Conservation (phyloP, 192 early-diverging fungal species). For the Backusella westeae region DNA sequence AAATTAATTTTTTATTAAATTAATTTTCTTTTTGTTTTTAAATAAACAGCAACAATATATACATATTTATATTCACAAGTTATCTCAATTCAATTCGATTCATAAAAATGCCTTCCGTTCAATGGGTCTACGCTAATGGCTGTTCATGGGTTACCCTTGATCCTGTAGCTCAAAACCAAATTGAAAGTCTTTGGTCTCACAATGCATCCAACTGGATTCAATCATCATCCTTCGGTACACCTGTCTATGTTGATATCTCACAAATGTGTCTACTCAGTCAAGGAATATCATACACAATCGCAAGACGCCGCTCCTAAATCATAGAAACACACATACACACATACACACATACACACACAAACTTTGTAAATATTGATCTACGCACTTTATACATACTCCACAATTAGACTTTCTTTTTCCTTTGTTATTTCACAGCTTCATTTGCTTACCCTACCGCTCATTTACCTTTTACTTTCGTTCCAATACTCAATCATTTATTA, state of each 20-base stretch:
- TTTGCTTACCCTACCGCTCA: no score
- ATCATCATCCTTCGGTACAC: not conserved
- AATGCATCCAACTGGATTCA: slow-evolving; percentile 1
- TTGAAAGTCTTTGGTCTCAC: not conserved
- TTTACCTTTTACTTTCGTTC: no score
- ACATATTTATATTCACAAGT: not conserved
- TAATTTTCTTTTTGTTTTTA: not conserved
- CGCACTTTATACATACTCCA: not conserved
- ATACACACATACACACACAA: no score
- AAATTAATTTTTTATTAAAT: no score
- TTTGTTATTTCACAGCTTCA: no score
- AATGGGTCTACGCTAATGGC: slow-evolving; percentile 17
- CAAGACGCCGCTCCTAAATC: not conserved
- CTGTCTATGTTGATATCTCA: slow-evolving; percentile 4
- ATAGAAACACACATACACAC: not conserved
- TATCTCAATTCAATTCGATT: not conserved
- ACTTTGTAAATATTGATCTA: not conserved
- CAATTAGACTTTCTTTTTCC: not conserved
- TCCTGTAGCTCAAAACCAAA: not conserved
- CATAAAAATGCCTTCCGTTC: slow-evolving; percentile 3
- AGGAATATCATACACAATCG: not conserved
- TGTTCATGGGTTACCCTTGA: slow-evolving; percentile 3
- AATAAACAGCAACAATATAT: not conserved
- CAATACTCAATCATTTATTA: no score
- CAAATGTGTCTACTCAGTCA: not conserved